A percentile compares a stretch with the other conserved stretches of the same genome.
Conservation (phyloP, 495 filamentous ascomycete species). For the Neurospora sp. region DNA sequence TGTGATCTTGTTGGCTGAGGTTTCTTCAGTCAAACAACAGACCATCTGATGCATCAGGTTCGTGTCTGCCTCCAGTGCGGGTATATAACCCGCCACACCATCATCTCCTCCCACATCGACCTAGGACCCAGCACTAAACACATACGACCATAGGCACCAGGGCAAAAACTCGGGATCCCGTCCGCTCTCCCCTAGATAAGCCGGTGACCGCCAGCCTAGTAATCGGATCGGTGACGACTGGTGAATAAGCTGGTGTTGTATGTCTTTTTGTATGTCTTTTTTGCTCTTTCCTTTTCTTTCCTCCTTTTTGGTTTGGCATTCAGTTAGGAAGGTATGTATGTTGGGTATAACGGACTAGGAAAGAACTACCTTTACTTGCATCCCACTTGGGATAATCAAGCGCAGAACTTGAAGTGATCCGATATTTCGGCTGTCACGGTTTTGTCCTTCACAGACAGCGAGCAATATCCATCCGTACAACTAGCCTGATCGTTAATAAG, state of each 20-base stretch:
- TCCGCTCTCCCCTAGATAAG: slow-evolving; percentile 37
- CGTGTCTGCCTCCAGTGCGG: background rate
- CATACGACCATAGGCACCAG: background rate
- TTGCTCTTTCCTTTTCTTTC: background rate
- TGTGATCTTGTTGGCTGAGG: background rate
- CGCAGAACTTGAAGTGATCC: no score
- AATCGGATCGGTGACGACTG: background rate
- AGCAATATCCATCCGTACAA: no score
- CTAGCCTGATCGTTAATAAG: no score
- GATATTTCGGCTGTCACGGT: no score
- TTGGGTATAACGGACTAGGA: background rate
- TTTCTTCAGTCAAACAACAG: background rate
- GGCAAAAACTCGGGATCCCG: slow-evolving; percentile 35
- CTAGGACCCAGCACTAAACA: no score
- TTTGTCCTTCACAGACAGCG: no score
- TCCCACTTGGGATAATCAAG: background rate
- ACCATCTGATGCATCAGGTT: background rate
- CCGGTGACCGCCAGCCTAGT: background rate
- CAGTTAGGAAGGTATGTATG: background rate
- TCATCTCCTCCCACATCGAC: background rate
- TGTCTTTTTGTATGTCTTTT: background rate
- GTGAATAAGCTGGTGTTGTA: background rate
- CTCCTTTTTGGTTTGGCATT: no score
- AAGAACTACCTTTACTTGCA: background rate
- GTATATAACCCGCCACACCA: background rate